Evolutionary conservation across 2,329 filamentous ascomycete genomes (phyloP).

Genomic region (Plenodomus biglobosus): DNA sequence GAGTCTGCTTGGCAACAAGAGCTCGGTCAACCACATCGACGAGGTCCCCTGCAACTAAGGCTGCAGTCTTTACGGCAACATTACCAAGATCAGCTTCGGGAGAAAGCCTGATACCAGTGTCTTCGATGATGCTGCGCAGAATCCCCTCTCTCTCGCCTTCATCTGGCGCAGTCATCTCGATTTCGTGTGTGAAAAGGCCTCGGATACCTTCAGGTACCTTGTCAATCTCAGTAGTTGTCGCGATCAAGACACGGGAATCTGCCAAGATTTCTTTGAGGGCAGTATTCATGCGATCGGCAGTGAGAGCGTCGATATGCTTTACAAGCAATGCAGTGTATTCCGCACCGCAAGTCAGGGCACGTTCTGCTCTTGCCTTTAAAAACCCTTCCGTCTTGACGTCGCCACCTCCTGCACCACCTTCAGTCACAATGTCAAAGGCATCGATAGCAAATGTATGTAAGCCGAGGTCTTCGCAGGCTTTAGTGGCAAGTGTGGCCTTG

Average conservation of each 20-base stretch:
- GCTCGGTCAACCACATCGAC: conserved; percentile 94
- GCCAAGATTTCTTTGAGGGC: conserved; percentile 80
- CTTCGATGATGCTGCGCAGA: conserved; percentile 73
- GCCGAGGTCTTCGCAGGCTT: conserved; percentile 84
- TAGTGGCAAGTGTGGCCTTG: conserved; percentile 75
- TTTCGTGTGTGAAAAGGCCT: conserved; percentile 90
- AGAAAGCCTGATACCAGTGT: conserved; percentile 74
- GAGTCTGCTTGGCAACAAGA: conserved; percentile 70
- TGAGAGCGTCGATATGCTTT: conserved; percentile 85
- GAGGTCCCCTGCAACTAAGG: conserved; percentile 89
- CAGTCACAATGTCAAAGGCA: conserved; percentile 91
- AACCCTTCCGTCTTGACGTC: conserved; percentile 95
- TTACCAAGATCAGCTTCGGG: conserved; percentile 80
- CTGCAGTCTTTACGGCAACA: conserved; percentile 92
- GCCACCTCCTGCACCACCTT: conserved; percentile 80
- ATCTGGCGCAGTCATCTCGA: conserved; percentile 90
- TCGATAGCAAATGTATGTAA: conserved; percentile 88
- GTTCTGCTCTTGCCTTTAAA: conserved; percentile 80
- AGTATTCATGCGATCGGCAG: conserved; percentile 83
- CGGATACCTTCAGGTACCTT: conserved; percentile 89
- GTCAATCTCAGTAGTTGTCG: conserved; percentile 93
- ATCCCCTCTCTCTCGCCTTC: conserved; percentile 91
- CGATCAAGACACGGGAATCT: conserved; percentile 80
- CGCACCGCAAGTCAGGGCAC: conserved; percentile 83
- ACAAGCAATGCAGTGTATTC: conserved; percentile 84